Evolutionary conservation across 257 asterid species (phyloP).

Genomic region (Forsythia viridissima): DNA sequence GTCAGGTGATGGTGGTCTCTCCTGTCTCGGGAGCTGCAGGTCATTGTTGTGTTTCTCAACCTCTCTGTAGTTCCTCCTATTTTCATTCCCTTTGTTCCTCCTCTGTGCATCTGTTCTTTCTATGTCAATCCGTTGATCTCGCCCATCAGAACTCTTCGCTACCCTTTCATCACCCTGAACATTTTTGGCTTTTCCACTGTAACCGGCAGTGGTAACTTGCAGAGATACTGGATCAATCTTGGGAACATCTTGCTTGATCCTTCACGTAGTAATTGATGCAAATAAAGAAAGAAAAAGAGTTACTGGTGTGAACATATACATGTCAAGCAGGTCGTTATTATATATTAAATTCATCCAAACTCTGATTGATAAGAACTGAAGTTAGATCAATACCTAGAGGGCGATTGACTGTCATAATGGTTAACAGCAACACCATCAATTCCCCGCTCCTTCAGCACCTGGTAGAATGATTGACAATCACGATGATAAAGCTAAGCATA

Average conservation of each 20-base stretch:
- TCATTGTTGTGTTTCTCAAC: conserved; percentile 51
- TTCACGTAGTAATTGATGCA: conserved; percentile 22
- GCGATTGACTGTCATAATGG: conserved; percentile 52
- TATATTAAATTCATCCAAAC: neutral
- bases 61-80: conserved; percentile 56
- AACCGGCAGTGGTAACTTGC: conserved; percentile 37
- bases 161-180: conserved; percentile 41
- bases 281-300: neutral
- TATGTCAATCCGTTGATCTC: conserved; percentile 54
- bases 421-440: conserved; percentile 44
- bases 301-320: neutral
- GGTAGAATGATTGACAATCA: conserved; percentile 20
- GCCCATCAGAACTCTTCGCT: conserved; percentile 49
- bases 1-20: conserved; percentile 87
- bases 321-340: neutral
- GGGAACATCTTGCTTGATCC: conserved; percentile 57
- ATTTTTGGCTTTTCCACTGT: conserved; percentile 46
- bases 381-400: conserved; percentile 46
- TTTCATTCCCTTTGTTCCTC: conserved; percentile 64
- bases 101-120: conserved; percentile 60
- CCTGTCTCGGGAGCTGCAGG: conserved; percentile 35
- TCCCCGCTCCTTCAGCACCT: conserved; percentile 84
- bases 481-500: conserved; percentile 6
- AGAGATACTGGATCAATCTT: conserved; percentile 42
- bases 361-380: neutral